phyloP scores from a whole-genome alignment of 73 alveolate species.

The Uronychia setigera region DNA sequence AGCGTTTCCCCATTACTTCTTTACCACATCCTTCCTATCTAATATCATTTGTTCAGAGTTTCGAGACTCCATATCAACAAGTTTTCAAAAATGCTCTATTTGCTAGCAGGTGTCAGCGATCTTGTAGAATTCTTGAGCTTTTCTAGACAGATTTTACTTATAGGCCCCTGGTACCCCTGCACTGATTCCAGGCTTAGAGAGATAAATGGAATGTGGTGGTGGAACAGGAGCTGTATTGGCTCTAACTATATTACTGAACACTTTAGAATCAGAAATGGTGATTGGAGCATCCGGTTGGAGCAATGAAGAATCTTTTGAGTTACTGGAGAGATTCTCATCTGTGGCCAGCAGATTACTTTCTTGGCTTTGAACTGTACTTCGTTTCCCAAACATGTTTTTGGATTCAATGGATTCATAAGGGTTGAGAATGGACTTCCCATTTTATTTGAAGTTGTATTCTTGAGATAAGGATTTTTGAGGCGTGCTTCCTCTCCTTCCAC shows the following conservation, averaged over 20 bases:
- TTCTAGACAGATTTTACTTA: neutral
- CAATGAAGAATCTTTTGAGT: neutral
- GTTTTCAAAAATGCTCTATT: neutral
- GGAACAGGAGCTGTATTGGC: no score
- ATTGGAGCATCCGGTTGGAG: no score
- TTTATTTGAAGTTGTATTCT: neutral
- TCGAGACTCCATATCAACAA: neutral
- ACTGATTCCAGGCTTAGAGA: no score
- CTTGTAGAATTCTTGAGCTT: neutral
- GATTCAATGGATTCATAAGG: neutral
- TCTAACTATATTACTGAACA: no score
- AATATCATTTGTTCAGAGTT: neutral
- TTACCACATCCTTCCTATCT: neutral
- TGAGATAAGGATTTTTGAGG: no score
- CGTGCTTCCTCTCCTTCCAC: no score
- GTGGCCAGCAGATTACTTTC: no score
- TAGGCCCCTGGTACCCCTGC: neutral
- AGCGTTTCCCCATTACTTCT: neutral
- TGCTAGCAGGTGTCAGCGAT: neutral
- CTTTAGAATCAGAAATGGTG: no score
- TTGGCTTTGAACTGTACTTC: neutral
- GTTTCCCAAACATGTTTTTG: neutral
- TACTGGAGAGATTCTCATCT: no score
- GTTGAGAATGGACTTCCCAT: neutral
- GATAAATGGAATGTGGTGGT: neutral